Evolutionary conservation across 129 eudicot species (phyloP), one percentile per base, ranked within the genome.

Genomic region (Oenanthe sinensis): DNA sequence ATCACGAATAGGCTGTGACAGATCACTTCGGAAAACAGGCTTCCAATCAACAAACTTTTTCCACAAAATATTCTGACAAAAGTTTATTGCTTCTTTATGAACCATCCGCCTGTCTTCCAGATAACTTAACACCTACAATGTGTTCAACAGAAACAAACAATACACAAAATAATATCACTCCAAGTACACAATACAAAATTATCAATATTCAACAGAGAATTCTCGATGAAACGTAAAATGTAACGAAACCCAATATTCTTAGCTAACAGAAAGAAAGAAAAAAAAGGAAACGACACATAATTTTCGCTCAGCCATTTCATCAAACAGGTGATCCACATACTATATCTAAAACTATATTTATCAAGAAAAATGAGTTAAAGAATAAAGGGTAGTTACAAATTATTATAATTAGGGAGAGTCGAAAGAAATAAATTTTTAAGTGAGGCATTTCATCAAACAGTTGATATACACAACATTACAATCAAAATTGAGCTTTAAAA

Each of bases 41-140:
- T 85, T 84, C 89, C 91, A 94, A 19, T 88, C 89, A 47, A 94
- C 84, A 16, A 77, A 75, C 69, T 91, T 94, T 79, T 83, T 86
- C 82, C 54, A 84, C 88, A 94, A 79, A 73, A 94, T 79, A 79
- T 81, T 83, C 79, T 91, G 85, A 84, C 97, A 91, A 77, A 89
- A 88, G 33, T 81, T 80, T 63, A 94, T 81, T 22, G 98, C 92
- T 50, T 91, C 88, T 80, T 87, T 91, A 81, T 94, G 98, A 85
- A 87, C 92, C 81, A 52, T 70, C 48, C 88, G 63, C 79, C 98
- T 83, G 75, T 86, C 80, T 6, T 88, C 86, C 75, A 94, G 82
- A 78, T 81, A 90, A 33, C 74, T 74, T 69, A 88, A 77, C 60
- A 88, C 92, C 93, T 94, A 86, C 79, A 67, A 74, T 28, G 30